Conservation (phyloP, 352 stramenopile genomes). For the Thraustochytrium striatum region DNA sequence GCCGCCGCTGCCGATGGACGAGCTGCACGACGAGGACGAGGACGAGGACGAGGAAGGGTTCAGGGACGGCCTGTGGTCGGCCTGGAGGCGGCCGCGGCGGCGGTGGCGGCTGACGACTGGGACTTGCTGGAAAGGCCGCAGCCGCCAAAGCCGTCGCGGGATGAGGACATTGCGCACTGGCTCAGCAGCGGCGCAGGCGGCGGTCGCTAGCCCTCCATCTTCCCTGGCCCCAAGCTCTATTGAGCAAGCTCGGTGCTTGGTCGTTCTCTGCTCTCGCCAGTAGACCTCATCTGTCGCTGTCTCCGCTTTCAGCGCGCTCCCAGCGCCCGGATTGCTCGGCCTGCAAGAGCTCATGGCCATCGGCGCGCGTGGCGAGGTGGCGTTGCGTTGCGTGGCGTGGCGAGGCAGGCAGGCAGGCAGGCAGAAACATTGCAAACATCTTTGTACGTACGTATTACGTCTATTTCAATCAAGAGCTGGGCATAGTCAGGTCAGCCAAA, state of each 20-base stretch:
- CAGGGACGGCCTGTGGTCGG: background rate
- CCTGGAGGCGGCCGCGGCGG: background rate
- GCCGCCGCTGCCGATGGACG: background rate
- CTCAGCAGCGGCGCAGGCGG: background rate
- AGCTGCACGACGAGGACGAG: background rate
- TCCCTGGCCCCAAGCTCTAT: too few species aligned
- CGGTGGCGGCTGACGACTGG: constrained; percentile 1
- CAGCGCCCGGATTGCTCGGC: too few species aligned
- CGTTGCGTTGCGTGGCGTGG: background rate
- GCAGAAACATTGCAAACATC: too few species aligned
- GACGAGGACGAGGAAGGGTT: background rate
- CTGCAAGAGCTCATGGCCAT: too few species aligned
- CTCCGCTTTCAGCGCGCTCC: too few species aligned
- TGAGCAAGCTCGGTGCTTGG: too few species aligned
- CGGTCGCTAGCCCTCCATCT: background rate
- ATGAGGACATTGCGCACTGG: constrained; percentile 44
- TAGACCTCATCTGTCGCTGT: too few species aligned
- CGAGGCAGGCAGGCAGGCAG: background rate
- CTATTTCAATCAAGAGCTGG: background rate
- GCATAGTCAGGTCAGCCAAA: background rate
- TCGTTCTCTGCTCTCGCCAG: too few species aligned
- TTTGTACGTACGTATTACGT: too few species aligned
- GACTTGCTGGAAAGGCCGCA: constrained; percentile 34
- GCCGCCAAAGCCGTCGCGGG: constrained; percentile 31
- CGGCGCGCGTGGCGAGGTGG: background rate